Conservation (phyloP, 768 basidiomycete genomes). For the Omphalotus guepiniiformis region DNA sequence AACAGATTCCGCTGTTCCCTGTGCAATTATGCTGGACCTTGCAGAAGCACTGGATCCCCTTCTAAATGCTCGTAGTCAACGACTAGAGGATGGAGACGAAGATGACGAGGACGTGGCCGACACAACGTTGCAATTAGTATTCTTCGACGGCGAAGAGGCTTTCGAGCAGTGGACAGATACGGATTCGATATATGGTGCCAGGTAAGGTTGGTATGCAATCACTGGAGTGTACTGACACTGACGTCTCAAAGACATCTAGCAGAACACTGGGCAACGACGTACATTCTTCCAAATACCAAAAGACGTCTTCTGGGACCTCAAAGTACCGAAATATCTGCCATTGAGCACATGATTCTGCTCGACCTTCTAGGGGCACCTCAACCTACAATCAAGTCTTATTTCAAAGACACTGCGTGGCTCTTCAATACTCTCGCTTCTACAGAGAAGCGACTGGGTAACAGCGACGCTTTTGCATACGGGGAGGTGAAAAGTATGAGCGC, state of each 20-base stretch:
- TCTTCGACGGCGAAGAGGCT: slow-evolving; percentile 98
- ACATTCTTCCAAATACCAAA: slow-evolving; percentile 50
- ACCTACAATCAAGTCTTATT: slow-evolving; percentile 79
- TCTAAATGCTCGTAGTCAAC: slow-evolving; percentile 54
- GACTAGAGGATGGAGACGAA: slow-evolving; percentile 50
- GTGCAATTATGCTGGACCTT: slow-evolving; percentile 90
- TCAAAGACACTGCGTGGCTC: slow-evolving; percentile 87
- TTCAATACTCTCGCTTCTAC: slow-evolving; percentile 71
- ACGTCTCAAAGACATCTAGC: slow-evolving; percentile 71
- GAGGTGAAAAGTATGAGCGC: slow-evolving; percentile 40
- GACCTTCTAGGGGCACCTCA: slow-evolving; percentile 82
- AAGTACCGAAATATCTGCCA: too few relatives aligned
- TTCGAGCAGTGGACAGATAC: slow-evolving; percentile 84
- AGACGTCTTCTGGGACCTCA: too few relatives aligned
- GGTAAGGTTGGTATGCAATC: slow-evolving; percentile 41
- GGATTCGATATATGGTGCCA: slow-evolving; percentile 94
- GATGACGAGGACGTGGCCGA: slow-evolving; percentile 77
- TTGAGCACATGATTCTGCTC: slow-evolving; percentile 89
- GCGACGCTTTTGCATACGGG: slow-evolving; percentile 54
- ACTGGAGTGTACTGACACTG: neutral
- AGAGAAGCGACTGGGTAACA: slow-evolving; percentile 68
- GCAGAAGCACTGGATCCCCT: slow-evolving; percentile 79
- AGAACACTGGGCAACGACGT: slow-evolving; percentile 73
- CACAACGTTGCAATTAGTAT: slow-evolving; percentile 87
- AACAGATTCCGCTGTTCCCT: slow-evolving; percentile 94